These are phyloP conservation scores for Diplogelasinospora grovesii DNA, from an alignment of 495 filamentous ascomycete species.

Conservation along the genomic window DNA sequence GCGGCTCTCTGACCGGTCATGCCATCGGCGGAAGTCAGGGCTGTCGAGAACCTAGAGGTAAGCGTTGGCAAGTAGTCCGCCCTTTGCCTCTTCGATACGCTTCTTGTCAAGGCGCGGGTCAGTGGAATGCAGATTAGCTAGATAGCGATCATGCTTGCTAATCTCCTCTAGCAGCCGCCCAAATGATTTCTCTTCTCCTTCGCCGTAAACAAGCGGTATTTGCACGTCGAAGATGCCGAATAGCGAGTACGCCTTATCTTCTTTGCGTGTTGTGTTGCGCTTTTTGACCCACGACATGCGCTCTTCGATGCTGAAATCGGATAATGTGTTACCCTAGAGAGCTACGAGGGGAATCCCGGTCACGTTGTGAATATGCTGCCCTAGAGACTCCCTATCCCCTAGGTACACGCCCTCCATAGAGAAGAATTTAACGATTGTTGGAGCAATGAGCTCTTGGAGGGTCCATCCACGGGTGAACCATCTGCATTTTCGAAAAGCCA, in stretches of 20 bases:
- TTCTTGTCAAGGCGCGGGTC: conserved; percentile 30
- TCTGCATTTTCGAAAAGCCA: not conserved
- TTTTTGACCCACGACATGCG: not conserved
- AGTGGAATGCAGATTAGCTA: not conserved
- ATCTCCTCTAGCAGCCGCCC: too few relatives aligned
- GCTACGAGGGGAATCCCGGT: conserved; percentile 3
- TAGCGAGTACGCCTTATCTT: conserved; percentile 1
- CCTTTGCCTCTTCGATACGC: conserved; percentile 35
- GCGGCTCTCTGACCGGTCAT: conserved; percentile 17
- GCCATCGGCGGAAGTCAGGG: conserved; percentile 28
- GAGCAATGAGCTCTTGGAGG: conserved; percentile 3
- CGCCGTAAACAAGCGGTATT: not conserved
- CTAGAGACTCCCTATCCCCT: conserved; percentile 4
- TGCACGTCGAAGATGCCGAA: not conserved
- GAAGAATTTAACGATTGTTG: conserved; percentile 6
- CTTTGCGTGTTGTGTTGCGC: not conserved
- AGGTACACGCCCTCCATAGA: not conserved
- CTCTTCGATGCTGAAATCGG: conserved; percentile 1
- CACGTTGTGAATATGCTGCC: conserved; percentile 1
- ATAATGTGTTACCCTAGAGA: conserved; percentile 1
- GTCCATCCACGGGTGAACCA: too few relatives aligned
- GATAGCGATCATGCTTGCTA: not conserved
- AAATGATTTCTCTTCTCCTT: not conserved
- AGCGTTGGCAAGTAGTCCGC: conserved; percentile 31
- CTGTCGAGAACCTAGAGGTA: conserved; percentile 39